Base-by-base conservation (phyloP, 164 flowering plant genomes). In the Nelumbo lutea region DNA sequence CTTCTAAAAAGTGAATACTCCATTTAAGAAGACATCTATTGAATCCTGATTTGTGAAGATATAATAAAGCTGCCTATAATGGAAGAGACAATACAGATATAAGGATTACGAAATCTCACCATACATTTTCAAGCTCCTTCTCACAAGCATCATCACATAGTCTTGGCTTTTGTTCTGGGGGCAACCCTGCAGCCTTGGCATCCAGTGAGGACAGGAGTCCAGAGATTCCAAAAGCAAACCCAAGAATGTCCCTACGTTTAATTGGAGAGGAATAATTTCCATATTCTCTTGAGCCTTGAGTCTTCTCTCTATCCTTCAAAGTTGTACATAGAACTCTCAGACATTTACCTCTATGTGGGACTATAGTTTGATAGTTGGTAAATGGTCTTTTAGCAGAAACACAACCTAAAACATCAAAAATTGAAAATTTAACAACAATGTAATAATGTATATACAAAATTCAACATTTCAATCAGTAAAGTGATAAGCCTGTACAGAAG, bases 111-210 rank as follows among this genome's bases (percentile, higher is more conserved):
- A 62, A 81, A 81, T 84, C 98, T 95, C 96, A 90, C 96, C 96
- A 86, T 95, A 95, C 97, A 95, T 95, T 95, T 95, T 95, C 97
- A 87, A 95, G 94, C 85, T 88, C 89, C 76, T 88, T 88, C 79
- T 84, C 91, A 71, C 99, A 95, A 6, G 74, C 67, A 42, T 80
- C 84, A 70, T 95, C 97, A 75, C 99, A 95, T 44, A 90, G 76
- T 67, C 55, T 85, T 55, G 97, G 91, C 76, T 88, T 90, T 43
- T 95, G 81, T 71, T 92, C 97, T 40, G 90, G 91, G 4, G 97
- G 97, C 83, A 95, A 81, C 13, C 97, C 97, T 66, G 96, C 99
- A 72, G 82, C 90, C 4, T 65, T 67, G 58, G 88, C 87, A 67
- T 74, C 67, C 63, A 61, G 47, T 3, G 89, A 65, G 64, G 70